Evolutionary conservation across 2,329 filamentous ascomycete species (phyloP).

Genomic region (Polychaeton citri): DNA sequence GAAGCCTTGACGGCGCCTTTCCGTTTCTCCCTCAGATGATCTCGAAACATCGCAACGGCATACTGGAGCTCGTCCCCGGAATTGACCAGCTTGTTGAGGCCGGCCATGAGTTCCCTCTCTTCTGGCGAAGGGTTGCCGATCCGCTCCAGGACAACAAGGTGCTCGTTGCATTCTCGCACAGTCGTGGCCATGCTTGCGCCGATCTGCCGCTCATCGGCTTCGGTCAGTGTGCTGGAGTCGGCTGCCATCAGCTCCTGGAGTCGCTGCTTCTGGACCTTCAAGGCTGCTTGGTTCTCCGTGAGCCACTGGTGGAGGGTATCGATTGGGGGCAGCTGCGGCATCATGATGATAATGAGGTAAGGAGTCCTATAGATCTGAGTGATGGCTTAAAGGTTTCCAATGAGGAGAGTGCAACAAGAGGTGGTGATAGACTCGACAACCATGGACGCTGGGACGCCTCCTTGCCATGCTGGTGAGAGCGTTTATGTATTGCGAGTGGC

Average conservation of each 20-base stretch:
- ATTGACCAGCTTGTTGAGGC: conserved; percentile 6
- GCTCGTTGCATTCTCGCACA: conserved; percentile 4
- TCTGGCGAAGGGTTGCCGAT: conserved; percentile 2
- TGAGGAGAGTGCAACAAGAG: too few relatives aligned
- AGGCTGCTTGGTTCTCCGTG: neutral
- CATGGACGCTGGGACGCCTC: too few relatives aligned
- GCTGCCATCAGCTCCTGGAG: conserved; percentile 1
- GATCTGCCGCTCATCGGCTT: conserved; percentile 4
- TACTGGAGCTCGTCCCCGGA: conserved; percentile 5
- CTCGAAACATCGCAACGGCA: neutral
- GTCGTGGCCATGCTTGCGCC: neutral
- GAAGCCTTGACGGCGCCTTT: neutral
- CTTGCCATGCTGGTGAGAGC: too few relatives aligned
- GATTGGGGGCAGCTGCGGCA: neutral
- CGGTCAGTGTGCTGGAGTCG: conserved; percentile 5
- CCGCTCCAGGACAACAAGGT: conserved; percentile 5
- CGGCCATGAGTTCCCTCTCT: conserved; percentile 7
- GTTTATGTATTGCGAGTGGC: too few relatives aligned
- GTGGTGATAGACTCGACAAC: too few relatives aligned
- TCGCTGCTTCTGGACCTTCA: neutral
- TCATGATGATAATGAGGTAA: too few relatives aligned
- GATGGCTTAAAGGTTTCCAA: too few relatives aligned
- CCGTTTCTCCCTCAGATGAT: neutral
- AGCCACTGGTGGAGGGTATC: neutral
- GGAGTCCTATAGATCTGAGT: too few relatives aligned